Evolutionary conservation across 2,329 filamentous ascomycete species (phyloP), one percentile per base, ranked within the genome.

Genomic region (Epichloe aotearoae): DNA sequence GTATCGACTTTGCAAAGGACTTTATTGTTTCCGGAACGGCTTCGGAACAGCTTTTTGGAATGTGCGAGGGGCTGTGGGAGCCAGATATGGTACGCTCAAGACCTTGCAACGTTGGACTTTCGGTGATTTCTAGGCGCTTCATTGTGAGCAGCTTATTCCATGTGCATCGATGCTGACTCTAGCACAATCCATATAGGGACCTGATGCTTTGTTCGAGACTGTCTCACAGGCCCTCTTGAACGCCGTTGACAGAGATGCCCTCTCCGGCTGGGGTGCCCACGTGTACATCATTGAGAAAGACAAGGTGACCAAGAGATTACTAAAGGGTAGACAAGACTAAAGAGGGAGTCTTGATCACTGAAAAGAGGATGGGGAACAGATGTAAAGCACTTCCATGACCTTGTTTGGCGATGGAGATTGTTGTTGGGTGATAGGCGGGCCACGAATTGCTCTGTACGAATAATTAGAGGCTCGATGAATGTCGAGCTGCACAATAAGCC

Each of bases 281-380:
- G 93, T 98, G 61, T 98, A 97, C 74, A 95, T 98, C 65, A 95
- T 98, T 69, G 93, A 97, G 77, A 98, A 98, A 80, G 90, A 95
- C 75, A 97, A 97, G 86, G 88, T 98, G 56, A 97, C 93, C 64
- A 96, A 97, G 84, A 80, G 93, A 69, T 82, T 98, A 82, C 76
- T 98, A 69, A 97, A 97, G 82, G 90, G 90, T 66, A 83, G 90
- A 75, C 91, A 97, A 75, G 91, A 97, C 69, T 90, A 88, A 56
- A 59, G 49, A 49, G 47, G 47, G 54, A 53, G 40, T 44, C 15
- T 6, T 46, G 51, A 54, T 52, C 52, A 46, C 42, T 50, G 40
- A 50, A 38, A 47, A 46, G 47, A 49, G 6, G 23, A 23, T 43
- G 47, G 47, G 30, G 50, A 53, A 55, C n/a, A 11, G 23, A 23